Base-by-base conservation (phyloP, 805 yeast species). In the Ogataea siamensis region DNA sequence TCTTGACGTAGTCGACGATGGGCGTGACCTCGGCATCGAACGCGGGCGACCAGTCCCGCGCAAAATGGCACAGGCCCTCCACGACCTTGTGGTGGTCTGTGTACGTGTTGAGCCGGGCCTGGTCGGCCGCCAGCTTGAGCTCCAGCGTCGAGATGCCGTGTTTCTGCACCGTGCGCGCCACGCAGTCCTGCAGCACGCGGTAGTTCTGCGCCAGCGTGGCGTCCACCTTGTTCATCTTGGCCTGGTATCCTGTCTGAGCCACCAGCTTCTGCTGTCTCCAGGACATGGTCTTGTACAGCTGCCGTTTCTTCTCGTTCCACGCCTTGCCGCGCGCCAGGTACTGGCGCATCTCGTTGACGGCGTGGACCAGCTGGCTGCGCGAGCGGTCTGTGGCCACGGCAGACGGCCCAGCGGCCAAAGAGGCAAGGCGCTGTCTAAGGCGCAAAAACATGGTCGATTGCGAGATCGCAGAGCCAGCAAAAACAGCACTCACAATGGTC, bases 11-110 rank as follows among this genome's bases (percentile, higher is more conserved):
- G 1, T 65, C 54, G 20, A 76, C 46, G 30, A 87, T 57, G 0
- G 84, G 84, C 4, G 53, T 40, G 1, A 82, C 57, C 52, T 80
- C 89, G 2, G 44, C 47, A 3, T 59, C 63, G 13, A 76, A 79
- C 7, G 27, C 24, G 0, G 46, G 48, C 3, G 80, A 63, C 93
- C 95, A 89, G 56, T 91, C 97, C 32, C 96, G 66, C 7, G 80
- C 74, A 43, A 74, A 74, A 58, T 88, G 96, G 34, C 87, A 80
- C 22, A 91, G 51, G 5, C 85, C 67, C 57, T 84, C 94, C 18
- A 78, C 69, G 1, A 83, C 84, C 39, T 76, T 59, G 37, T 64
- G 66, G 39, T 70, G 60, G 14, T 60, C 54, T 32, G 50, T 39
- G 4, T 46, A 40, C 23, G 43, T 40, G 4, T 25, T 39, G 5